Base-by-base conservation (phyloP, 345 rosid species). In the Pugionium dolabratum region DNA sequence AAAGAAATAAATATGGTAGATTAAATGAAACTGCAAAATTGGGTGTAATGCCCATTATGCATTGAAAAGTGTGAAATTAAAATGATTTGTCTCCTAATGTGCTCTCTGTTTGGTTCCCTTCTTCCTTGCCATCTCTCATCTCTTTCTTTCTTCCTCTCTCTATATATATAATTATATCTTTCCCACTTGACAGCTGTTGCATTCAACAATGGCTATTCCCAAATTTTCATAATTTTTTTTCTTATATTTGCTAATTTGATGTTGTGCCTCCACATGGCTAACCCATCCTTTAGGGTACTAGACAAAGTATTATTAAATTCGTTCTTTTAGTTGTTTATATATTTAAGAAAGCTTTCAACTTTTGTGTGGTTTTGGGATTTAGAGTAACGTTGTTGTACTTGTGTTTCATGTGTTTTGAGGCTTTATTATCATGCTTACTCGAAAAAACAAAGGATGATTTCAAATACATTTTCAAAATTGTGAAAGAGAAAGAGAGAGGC, bases 31-130 rank as follows among this genome's bases (percentile, higher is more conserved):
- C 48, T 49, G 45, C 44, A 61, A 67, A 39, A 26, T 54, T 79
- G 72, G 69, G 77, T 77, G 82, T 75, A 76, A 76, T 50, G 47
- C 7, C 7, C 64, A 79, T 69, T 77, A 79, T 55, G 55, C 62
- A 67, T 42, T 39, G 77, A 73, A 67, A 43, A 73, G 68, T 1
- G 67, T 59, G 62, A 53, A 48, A 71, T 32, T 31, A 54, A 67
- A 59, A 65, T 79, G 66, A 79, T 65, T 71, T 88, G 96, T 93
- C 96, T 82, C 87, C 89, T 78, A 60, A 76, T 68, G 43, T 85
- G 91, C 83, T 81, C 73, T 76, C 78, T 78, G 70, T 36, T 56
- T 79, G 87, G 90, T 89, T 86, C 79, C 98, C 89, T 84, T 84
- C 79, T 69, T 76, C 75, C 86, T 82, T 40, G 55, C 69, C 78